Percentiles rank a stretch among this genome's conserved stretches.
These are phyloP conservation scores for Iberis pinnata DNA, from an alignment of 345 rosid genomes.

Conservation along the genomic window DNA sequence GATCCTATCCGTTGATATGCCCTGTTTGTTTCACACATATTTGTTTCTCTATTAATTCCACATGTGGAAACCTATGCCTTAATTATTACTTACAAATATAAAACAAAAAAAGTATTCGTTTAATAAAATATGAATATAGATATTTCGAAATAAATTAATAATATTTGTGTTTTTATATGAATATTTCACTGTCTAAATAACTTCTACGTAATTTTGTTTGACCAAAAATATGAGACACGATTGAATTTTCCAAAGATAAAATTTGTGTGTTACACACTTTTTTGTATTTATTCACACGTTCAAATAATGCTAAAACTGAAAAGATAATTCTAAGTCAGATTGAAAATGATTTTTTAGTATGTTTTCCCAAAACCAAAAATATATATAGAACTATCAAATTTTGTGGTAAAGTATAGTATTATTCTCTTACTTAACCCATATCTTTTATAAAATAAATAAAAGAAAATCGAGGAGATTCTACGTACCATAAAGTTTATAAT, in stretches of 20 bases:
- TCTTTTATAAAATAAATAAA: no score
- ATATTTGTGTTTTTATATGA: not conserved
- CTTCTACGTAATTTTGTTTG: conserved; percentile 27
- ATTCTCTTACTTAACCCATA: conserved; percentile 1
- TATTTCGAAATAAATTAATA: no score
- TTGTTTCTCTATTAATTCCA: not conserved
- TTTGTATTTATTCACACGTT: conserved; percentile 30
- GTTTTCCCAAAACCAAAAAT: not conserved
- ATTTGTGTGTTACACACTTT: conserved; percentile 23
- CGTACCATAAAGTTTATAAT: not conserved
- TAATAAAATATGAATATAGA: not conserved
- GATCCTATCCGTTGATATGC: conserved; percentile 96
- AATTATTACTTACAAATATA: not conserved
- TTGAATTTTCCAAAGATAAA: conserved; percentile 4
- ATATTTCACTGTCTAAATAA: conserved; percentile 26
- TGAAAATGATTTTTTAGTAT: conserved; percentile 21
- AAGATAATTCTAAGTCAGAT: conserved; percentile 23
- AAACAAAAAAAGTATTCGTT: not conserved
- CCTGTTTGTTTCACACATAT: conserved; percentile 41
- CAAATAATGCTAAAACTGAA: conserved; percentile 2
- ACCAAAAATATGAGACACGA: not conserved
- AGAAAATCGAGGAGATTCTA: not conserved
- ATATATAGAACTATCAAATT: conserved; percentile 22
- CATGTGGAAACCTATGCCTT: conserved; percentile 7
- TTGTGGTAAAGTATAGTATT: conserved; percentile 21